These are phyloP conservation scores for Haberlea rhodopensis DNA, from an alignment of 257 asterid genomes.

Conservation along the genomic window DNA sequence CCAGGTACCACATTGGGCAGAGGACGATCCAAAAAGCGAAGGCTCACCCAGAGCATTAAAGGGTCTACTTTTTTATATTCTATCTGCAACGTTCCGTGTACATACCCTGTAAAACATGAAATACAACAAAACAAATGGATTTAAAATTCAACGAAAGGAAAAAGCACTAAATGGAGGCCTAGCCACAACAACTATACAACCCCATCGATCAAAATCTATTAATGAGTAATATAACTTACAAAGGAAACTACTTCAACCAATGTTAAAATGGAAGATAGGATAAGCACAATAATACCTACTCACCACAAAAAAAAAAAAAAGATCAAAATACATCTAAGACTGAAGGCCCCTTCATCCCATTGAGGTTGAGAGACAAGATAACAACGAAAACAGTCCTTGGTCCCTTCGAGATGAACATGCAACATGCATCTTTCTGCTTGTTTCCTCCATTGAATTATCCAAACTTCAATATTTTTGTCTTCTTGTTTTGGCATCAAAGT, in stretches of 20 bases:
- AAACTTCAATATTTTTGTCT: conserved; percentile 14
- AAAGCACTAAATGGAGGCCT: conserved; percentile 17
- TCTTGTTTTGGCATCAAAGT: conserved; percentile 7
- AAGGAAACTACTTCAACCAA: conserved; percentile 26
- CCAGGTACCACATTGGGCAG: no score
- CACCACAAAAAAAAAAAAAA: conserved; percentile 8
- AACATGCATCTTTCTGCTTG: conserved; percentile 14
- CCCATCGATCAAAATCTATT: conserved; percentile 41
- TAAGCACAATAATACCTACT: conserved; percentile 18
- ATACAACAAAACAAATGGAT: conserved; percentile 26
- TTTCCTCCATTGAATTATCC: conserved; percentile 20
- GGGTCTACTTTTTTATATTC: neutral
- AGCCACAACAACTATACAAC: conserved; percentile 52
- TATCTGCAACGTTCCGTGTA: neutral
- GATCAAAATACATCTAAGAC: conserved; percentile 17
- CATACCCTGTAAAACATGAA: conserved; percentile 5
- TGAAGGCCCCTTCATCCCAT: conserved; percentile 27
- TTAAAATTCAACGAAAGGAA: conserved; percentile 11
- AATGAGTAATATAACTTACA: conserved; percentile 30
- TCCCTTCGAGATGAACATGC: conserved; percentile 8
- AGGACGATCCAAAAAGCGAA: no score
- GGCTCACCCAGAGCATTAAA: no score
- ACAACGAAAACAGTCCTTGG: conserved; percentile 23
- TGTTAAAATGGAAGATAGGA: conserved; percentile 17
- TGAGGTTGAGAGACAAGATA: conserved; percentile 19